phyloP scores from a whole-genome alignment of 352 stramenopile species.

The Phytophthora litchii region DNA sequence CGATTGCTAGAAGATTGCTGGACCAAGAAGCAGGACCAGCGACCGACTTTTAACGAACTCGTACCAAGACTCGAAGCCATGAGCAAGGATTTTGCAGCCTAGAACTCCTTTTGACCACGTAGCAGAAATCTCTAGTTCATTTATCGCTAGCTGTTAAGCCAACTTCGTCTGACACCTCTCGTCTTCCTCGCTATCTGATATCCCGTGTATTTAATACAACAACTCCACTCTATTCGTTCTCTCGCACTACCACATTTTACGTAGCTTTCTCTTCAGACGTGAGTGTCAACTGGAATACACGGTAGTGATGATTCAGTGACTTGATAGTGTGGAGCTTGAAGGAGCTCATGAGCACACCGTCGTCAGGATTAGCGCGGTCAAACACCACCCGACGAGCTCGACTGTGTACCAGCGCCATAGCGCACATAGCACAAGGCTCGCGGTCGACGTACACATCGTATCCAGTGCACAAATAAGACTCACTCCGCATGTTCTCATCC shows the following conservation, averaged over 20 bases:
- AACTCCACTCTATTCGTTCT: slow-evolving; percentile 11
- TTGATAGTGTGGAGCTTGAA: slow-evolving; percentile 82
- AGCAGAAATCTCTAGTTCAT: slow-evolving; percentile 14
- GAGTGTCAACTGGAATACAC: slow-evolving; percentile 67
- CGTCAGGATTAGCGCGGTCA: slow-evolving; percentile 45
- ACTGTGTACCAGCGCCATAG: slow-evolving; percentile 91
- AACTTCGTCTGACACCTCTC: neutral
- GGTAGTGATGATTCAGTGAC: slow-evolving; percentile 90
- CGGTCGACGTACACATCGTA: slow-evolving; percentile 87
- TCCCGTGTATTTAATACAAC: slow-evolving; percentile 33
- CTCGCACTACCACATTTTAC: neutral
- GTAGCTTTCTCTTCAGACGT: slow-evolving; percentile 2
- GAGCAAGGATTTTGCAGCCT: slow-evolving; percentile 67
- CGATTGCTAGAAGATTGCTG: slow-evolving; percentile 81
- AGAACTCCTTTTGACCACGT: slow-evolving; percentile 11
- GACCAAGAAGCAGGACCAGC: slow-evolving; percentile 85
- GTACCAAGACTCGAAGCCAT: slow-evolving; percentile 82
- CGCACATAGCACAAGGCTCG: slow-evolving; percentile 90
- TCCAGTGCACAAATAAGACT: slow-evolving; percentile 90
- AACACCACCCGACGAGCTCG: slow-evolving; percentile 84
- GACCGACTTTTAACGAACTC: slow-evolving; percentile 83
- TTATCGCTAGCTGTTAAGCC: slow-evolving; percentile 18
- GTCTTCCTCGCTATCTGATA: slow-evolving; percentile 5
- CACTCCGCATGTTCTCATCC: slow-evolving; percentile 15
- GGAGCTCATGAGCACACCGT: slow-evolving; percentile 68